Percentiles rank a stretch among this genome's conserved stretches.
Conservation (phyloP, 108 stramenopile species). For the Skeletonema marinoi region DNA sequence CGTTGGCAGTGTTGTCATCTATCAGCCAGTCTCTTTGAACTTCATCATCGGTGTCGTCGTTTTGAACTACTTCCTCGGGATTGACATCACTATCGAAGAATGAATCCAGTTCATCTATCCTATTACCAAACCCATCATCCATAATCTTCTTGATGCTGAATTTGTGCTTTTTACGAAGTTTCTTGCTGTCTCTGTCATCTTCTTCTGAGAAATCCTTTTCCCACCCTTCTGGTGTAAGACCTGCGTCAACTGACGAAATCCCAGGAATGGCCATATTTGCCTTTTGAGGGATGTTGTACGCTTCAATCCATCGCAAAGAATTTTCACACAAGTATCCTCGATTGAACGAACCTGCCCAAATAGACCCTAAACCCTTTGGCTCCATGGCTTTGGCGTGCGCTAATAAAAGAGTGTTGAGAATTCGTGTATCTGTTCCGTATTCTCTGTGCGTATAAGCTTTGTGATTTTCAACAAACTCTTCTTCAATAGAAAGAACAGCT, state of each 20-base stretch:
- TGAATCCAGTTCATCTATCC: slow-evolving; percentile 42
- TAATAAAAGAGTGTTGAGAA: slow-evolving; percentile 60
- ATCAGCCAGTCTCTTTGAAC: slow-evolving; percentile 2
- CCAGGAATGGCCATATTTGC: slow-evolving; percentile 69
- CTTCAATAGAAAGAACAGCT: slow-evolving; percentile 33
- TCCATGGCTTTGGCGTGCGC: slow-evolving; percentile 77
- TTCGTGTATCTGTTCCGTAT: slow-evolving; percentile 76
- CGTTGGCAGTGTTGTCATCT: background rate
- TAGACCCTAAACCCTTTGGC: slow-evolving; percentile 68
- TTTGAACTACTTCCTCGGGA: slow-evolving; percentile 11
- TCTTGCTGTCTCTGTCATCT: slow-evolving; percentile 27
- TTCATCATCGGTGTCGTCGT: slow-evolving; percentile 4
- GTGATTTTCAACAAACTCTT: slow-evolving; percentile 29
- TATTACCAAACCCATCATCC: slow-evolving; percentile 39
- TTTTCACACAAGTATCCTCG: slow-evolving; percentile 77
- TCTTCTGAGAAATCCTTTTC: slow-evolving; percentile 46
- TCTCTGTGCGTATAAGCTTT: slow-evolving; percentile 67
- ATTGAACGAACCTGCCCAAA: slow-evolving; percentile 80
- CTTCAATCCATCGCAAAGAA: slow-evolving; percentile 68
- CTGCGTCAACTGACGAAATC: slow-evolving; percentile 54
- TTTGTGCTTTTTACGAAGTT: slow-evolving; percentile 44
- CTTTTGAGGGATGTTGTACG: slow-evolving; percentile 62
- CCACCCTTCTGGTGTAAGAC: slow-evolving; percentile 46
- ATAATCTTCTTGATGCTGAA: slow-evolving; percentile 41
- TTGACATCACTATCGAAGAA: slow-evolving; percentile 35